Evolutionary conservation across 192 early-diverging fungal genomes (phyloP), one percentile per base, ranked within the genome.

Genomic region (Mortierella antarctica): DNA sequence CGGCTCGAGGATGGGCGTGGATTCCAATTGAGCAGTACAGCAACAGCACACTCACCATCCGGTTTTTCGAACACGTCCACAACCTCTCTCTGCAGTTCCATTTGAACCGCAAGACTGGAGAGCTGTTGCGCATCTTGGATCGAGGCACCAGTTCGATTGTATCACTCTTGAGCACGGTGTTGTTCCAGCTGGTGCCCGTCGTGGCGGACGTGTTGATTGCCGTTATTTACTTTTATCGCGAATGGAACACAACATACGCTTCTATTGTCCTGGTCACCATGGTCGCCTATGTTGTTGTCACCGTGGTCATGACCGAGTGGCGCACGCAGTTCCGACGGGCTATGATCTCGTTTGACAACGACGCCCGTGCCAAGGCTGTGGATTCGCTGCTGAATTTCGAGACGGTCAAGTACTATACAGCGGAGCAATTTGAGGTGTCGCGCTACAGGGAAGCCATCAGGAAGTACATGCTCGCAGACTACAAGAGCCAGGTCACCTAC

Each of bases 351-450:
- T 85, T 96, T 56, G 98, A 98, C 82, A 93, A 95, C 65, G 91
- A 92, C 54, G 90, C 92, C 65, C 89, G 95, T 59, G 89, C 95
- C 7, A 93, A 92, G 56, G 92, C 91, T 18, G 96, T 98, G 6
- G 98, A 99, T 76, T 98, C 96, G 53, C 81, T 99, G 62, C 86
- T 98, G 55, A 99, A 99, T 83, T 97, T 97, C 89, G 98, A 99
- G 83, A 99, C 98, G 2, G 98, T 99, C 78, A 99, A 99, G 83
- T 98, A 98, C 80, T 98, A 97, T 85, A 92, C 92, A 70, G 93
- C 93, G 50, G 97, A 98, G 84, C 65, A 84, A 15, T 98, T 92
- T 83, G 98, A 99, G 82, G 84, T 94, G 41, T 70, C 87, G 17
- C 87, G 94, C 51, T 99, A 95, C 78, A 81, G 88, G 15, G 83